Evolutionary conservation across 495 filamentous ascomycete genomes (phyloP).

Genomic region (Lasiosphaeria hispida): DNA sequence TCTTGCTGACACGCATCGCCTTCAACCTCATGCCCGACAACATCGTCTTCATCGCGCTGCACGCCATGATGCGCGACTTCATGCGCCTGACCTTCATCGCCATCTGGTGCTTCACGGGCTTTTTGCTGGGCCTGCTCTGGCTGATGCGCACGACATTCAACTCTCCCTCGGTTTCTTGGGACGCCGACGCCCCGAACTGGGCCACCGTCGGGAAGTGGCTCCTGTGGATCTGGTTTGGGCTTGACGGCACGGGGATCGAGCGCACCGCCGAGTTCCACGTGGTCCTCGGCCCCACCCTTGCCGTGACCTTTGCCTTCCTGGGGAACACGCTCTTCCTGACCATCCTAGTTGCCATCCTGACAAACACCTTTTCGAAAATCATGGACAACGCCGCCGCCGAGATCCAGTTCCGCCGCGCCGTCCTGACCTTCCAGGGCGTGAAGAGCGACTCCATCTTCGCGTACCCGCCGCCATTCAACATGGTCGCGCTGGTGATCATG

Average conservation of each 20-base stretch:
- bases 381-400: slow-evolving; percentile 59
- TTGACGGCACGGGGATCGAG: slow-evolving; percentile 64
- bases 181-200: slow-evolving; percentile 22
- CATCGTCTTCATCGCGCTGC: slow-evolving; percentile 63
- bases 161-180: slow-evolving; percentile 27
- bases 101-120: slow-evolving; percentile 64
- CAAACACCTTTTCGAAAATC: slow-evolving; percentile 62
- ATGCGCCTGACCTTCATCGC: slow-evolving; percentile 58
- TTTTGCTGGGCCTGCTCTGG: slow-evolving; percentile 61
- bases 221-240: slow-evolving; percentile 68
- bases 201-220: slow-evolving; percentile 65
- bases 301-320: slow-evolving; percentile 62
- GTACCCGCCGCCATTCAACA: slow-evolving; percentile 63
- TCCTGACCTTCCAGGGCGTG: slow-evolving; percentile 64
- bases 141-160: slow-evolving; percentile 36
- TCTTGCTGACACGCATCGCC: slow-evolving; percentile 60
- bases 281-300: slow-evolving; percentile 57
- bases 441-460: slow-evolving; percentile 63
- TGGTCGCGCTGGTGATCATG: slow-evolving; percentile 55
- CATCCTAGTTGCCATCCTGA: slow-evolving; percentile 64
- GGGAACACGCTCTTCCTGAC: slow-evolving; percentile 70
- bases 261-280: slow-evolving; percentile 55
- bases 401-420: slow-evolving; percentile 61
- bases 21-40: slow-evolving; percentile 67
- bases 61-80: slow-evolving; percentile 67